Evolutionary conservation across 1,284 basidiomycete genomes (phyloP), one percentile per base, ranked within the genome.

Genomic region (Neotropicomus parvogracilis): DNA sequence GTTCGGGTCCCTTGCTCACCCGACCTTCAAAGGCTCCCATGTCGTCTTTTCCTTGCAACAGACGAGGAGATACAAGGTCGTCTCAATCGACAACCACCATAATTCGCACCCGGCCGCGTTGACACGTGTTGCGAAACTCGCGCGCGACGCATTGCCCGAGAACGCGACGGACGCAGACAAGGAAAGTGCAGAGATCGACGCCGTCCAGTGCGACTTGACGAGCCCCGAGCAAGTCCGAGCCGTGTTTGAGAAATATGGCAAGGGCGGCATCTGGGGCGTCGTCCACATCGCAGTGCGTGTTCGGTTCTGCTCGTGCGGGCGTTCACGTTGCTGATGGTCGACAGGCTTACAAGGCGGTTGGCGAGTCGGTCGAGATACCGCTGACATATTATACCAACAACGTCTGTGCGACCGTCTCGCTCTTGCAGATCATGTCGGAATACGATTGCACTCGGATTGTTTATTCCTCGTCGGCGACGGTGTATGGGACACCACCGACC

Each of bases 391-490:
- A 97, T 68, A 74, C 80, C 57, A 94, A 94, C 73, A 97, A 97
- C 64, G 92, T 97, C 50, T 71, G 78, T 31, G 93, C 91, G 10
- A 93, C 92, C 3, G 71, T 95, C 52, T 82, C 78, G 39, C 80
- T 97, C 17, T 75, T 95, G 40, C 83, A 93, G 74, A 73, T 80
- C 55, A 97, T 97, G 94, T 75, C 78, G 48, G 86, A 89, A 54
- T 90, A 85, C 68, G 83, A 85, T 50, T 91, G 87, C 73, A 78
- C 80, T 52, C 81, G 91, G 51, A 75, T 99, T 54, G 95, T 99
- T 54, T 99, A 98, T 75, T 97, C 94, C 1, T 97, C 95, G 11
- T 97, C 93, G 20, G 97, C 97, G 2, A 99, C 97, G n/a, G 97
- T 99, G 29, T 99, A 99, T 67, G 97, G 97, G 52, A 94, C 85